These are phyloP conservation scores for Trichoderma endophyticum DNA, from an alignment of 2,329 filamentous ascomycete species.

Conservation along the genomic window DNA sequence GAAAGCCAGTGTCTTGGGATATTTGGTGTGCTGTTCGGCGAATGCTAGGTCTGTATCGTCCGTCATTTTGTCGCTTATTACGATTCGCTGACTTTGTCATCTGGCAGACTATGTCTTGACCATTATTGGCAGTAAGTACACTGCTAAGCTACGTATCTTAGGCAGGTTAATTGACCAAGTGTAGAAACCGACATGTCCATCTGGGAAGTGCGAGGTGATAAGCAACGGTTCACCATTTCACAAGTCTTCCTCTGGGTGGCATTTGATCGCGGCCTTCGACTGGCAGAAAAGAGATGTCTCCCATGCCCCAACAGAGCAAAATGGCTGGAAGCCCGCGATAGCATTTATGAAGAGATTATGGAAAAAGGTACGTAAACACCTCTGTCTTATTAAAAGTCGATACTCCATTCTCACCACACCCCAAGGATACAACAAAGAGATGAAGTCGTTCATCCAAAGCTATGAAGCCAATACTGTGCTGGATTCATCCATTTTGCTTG, in stretches of 20 bases:
- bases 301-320: conserved; percentile 66
- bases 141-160: not conserved
- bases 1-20: conserved; percentile 73
- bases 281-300: conserved; percentile 71
- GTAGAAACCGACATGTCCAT: conserved; percentile 75
- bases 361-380: conserved; percentile 48
- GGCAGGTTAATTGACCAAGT: conserved; percentile 15
- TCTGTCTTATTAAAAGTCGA: not conserved
- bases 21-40: conserved; percentile 69
- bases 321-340: conserved; percentile 66
- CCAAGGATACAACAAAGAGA: conserved; percentile 65
- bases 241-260: conserved; percentile 83
- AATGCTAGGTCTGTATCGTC: conserved; percentile 49
- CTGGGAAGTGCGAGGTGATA: conserved; percentile 74
- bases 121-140: conserved; percentile 53
- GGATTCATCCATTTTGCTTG: conserved; percentile 72
- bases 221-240: conserved; percentile 77
- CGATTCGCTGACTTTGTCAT: not conserved
- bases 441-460: conserved; percentile 70
- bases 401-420: not conserved
- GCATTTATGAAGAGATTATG: conserved; percentile 74
- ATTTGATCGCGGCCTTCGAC: conserved; percentile 69
- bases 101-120: conserved; percentile 63
- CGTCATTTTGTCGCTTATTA: not conserved
- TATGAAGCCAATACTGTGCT: conserved; percentile 69